Evolutionary conservation across 2,329 filamentous ascomycete species (phyloP), one percentile per base, ranked within the genome.

Genomic region (Cryphonectria naterciae): DNA sequence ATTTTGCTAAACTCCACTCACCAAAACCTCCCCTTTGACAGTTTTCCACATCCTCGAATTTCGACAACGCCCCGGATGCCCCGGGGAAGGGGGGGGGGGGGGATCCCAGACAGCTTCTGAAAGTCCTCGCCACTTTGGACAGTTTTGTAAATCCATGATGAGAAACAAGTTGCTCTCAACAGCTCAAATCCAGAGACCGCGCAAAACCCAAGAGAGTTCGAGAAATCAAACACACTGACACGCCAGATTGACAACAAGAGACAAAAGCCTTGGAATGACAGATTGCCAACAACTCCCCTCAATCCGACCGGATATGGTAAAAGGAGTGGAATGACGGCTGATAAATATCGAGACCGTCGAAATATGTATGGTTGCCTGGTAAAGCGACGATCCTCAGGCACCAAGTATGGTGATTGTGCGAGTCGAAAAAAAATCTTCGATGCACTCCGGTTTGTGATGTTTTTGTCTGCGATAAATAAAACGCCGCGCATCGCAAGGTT

Each of bases 1-100:
- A 72, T 70, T 68, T 72, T 70, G 68, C 61, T 61, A 66, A 66
- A 67, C 67, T 72, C 71, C 71, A 72, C 71, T 70, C 62, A 65
- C 46, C 62, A 64, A 41, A 13, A n/a, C 32, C 17, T 17, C 65
- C 71, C 63, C 70, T 65, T 65, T 68, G 71, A 65, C 65, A 67
- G 60, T 43, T 52, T 35, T 68, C 46, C 46, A 46, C 43, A 66
- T 72, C 68, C 68, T 70, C 61, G 68, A 66, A 70, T 58, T 43
- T 70, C 54, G 52, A 65, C 71, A 63, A 63, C 46, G 65, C 68
- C 65, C 56, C 68, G 65, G 64, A 72, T 68, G 65, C 35, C 54
- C 61, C 62, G 65, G 46, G 65, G 28, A 19, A 2, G 13, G 32
- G 3, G 32, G 32, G 32, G 32, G 32, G 32, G 32, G 32, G 2